Conservation (phyloP, 2,329 filamentous ascomycete species). For the Trematosphaeria pertusa region DNA sequence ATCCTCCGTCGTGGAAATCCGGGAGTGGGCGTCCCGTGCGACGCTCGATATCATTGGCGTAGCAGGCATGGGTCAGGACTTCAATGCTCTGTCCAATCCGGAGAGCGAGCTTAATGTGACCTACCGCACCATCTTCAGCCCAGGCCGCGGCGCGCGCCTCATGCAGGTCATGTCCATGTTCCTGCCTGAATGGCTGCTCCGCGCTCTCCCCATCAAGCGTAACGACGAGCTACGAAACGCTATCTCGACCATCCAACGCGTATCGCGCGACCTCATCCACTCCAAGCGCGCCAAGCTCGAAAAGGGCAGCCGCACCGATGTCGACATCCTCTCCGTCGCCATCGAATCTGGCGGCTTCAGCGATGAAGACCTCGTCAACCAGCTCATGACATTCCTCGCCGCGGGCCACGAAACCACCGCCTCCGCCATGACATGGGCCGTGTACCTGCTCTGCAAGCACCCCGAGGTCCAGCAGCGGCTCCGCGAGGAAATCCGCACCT, state of each 20-base stretch:
- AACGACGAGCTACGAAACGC: slow-evolving; percentile 59
- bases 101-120: slow-evolving; percentile 60
- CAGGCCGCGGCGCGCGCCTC: slow-evolving; percentile 58
- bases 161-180: slow-evolving; percentile 67
- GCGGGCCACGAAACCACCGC: slow-evolving; percentile 69
- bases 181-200: slow-evolving; percentile 68
- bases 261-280: slow-evolving; percentile 72
- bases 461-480: slow-evolving; percentile 57
- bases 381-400: slow-evolving; percentile 88
- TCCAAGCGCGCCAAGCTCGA: slow-evolving; percentile 69
- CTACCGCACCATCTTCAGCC: slow-evolving; percentile 60
- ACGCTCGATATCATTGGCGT: slow-evolving; percentile 66
- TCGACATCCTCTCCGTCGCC: slow-evolving; percentile 83
- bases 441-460: slow-evolving; percentile 60
- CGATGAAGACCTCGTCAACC: slow-evolving; percentile 82
- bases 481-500: slow-evolving; percentile 57
- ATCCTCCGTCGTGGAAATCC: slow-evolving; percentile 51
- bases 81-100: slow-evolving; percentile 58
- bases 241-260: slow-evolving; percentile 56
- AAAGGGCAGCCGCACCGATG: slow-evolving; percentile 55
- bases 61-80: slow-evolving; percentile 64
- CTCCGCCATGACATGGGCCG: slow-evolving; percentile 60
- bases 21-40: slow-evolving; percentile 57
- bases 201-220: slow-evolving; percentile 70
- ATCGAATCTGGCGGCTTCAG: slow-evolving; percentile 76